These are phyloP conservation scores for Helicocarpus griseus DNA, from an alignment of 2,329 filamentous ascomycete genomes.

Conservation along the genomic window DNA sequence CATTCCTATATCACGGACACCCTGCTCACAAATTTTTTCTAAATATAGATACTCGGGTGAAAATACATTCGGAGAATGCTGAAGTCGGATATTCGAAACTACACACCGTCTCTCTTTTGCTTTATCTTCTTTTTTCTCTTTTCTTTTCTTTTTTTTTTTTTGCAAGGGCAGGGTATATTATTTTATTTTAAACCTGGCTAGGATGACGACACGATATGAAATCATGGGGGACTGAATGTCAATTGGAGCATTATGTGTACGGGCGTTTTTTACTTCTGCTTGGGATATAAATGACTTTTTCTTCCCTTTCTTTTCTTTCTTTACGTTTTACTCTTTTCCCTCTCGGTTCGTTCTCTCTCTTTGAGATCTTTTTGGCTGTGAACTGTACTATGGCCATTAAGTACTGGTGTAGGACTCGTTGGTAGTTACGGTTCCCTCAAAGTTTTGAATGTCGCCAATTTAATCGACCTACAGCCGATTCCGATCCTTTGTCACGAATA, in stretches of 20 bases:
- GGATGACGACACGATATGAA: neutral
- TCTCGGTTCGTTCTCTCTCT: neutral
- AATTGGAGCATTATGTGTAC: conserved; percentile 4
- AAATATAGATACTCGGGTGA: conserved; percentile 77
- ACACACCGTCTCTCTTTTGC: neutral
- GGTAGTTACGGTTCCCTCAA: no score
- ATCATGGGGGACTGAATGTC: conserved; percentile 1
- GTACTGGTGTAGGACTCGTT: no score
- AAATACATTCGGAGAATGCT: conserved; percentile 77
- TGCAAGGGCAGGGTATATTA: neutral
- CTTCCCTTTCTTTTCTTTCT: conserved; percentile 3
- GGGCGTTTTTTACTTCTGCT: conserved; percentile 2
- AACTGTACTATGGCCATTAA: no score
- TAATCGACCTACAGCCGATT: no score
- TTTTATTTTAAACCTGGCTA: neutral
- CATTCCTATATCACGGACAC: neutral
- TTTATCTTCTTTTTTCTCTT: neutral
- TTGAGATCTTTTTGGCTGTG: neutral
- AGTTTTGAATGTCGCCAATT: no score
- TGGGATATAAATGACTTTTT: conserved; percentile 7
- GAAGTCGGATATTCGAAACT: neutral
- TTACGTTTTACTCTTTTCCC: neutral
- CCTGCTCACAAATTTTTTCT: conserved; percentile 4
- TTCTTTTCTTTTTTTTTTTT: neutral
- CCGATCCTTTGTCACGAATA: no score